Evolutionary conservation across 305 asterid species (phyloP), one percentile per base, ranked within the genome.

Genomic region (Salvia sclarea): DNA sequence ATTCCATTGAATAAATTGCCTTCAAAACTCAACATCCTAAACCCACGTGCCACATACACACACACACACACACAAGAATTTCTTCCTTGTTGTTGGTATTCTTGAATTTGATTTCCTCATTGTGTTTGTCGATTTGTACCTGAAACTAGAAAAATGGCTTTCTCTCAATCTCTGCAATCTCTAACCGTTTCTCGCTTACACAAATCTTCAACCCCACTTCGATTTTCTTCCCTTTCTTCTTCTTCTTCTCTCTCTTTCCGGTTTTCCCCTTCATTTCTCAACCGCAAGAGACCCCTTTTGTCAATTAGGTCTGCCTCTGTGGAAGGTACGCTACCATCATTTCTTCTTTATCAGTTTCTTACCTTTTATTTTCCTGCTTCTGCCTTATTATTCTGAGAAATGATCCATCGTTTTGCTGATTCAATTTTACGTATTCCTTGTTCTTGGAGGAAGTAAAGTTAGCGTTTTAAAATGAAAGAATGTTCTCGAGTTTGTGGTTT

Each of bases 291-390:
- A 13, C 72, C 76, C 52, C 64, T 80, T 49, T 70, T 83, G 10
- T 79, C 86, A 30, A 77, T 84, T 60, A 77, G 82, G 67, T 78
- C 90, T 13, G 86, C 86, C 40, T 76, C 87, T 6, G 82, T 87
- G 16, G 80, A 83, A 73, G 95, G 95, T 87, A 83, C 14, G 95
- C 91, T 87, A 83, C 14, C 18, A 2, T 17, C 40, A 20, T 66
- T 56, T 40, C 8, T 8, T 43, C 28, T 18, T 21, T 13, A 37
- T 28, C 1, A 20, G 0, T 41, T 58, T 21, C 50, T 21, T 17
- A 12, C 13, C 3, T 20, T 38, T 8, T 0, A 10, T 28, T 50
- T 21, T 21, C 11, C 4, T 66, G 22, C 0, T 22, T 25, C 8
- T 71, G 4, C n/a, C 13, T 6, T 58, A 49, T 63, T 35, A 4